phyloP scores from a whole-genome alignment of 108 stramenopile species.

The Chaetoceros tenuissimus region DNA sequence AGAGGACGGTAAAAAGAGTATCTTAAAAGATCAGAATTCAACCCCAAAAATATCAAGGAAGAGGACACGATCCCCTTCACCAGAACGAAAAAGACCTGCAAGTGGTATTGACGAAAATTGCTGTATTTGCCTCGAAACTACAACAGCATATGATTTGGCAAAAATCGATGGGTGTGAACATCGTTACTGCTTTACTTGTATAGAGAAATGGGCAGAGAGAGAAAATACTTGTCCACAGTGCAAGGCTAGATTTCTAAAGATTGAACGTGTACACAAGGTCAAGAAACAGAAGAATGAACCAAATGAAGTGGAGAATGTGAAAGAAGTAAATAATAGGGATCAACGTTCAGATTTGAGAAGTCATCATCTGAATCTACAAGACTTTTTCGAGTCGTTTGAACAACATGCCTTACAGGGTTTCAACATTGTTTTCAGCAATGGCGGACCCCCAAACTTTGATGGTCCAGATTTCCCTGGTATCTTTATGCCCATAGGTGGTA shows the following conservation, averaged over 20 bases:
- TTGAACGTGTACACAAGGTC: slow-evolving; percentile 48
- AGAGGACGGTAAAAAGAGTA: no score
- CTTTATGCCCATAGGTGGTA: no score
- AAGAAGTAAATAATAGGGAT: slow-evolving; percentile 54
- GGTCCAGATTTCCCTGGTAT: no score
- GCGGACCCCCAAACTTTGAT: no score
- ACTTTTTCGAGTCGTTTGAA: no score
- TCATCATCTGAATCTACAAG: no score
- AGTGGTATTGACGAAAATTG: slow-evolving; percentile 36
- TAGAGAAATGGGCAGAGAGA: slow-evolving; percentile 76
- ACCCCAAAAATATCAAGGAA: no score
- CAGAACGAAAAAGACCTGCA: no score
- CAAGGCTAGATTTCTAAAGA: slow-evolving; percentile 69
- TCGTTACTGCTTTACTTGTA: slow-evolving; percentile 77
- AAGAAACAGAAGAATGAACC: slow-evolving; percentile 15
- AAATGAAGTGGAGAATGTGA: slow-evolving; percentile 37
- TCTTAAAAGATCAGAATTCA: no score
- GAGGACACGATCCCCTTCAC: no score
- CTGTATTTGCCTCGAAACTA: slow-evolving; percentile 71
- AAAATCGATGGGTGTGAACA: slow-evolving; percentile 69
- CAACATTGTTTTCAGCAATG: no score
- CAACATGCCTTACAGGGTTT: no score
- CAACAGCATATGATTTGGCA: slow-evolving; percentile 44
- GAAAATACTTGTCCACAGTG: slow-evolving; percentile 87
- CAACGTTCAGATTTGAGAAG: slow-evolving; percentile 57